Percentiles rank a stretch among this genome's conserved stretches.
phyloP scores from a whole-genome alignment of 164 flowering plant genomes.

The Echeveria elegans region DNA sequence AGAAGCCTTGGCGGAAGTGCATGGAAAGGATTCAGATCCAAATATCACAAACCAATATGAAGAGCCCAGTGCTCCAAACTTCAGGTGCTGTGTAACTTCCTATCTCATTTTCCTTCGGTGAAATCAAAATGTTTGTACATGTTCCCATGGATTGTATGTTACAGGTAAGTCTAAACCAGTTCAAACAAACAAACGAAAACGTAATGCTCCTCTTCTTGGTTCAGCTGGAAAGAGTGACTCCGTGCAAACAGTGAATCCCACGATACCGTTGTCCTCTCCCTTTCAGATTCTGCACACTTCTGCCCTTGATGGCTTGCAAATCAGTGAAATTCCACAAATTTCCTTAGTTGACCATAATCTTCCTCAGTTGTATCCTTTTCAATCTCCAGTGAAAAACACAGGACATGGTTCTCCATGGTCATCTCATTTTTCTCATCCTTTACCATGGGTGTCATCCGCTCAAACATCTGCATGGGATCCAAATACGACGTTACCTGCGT shows the following conservation, averaged over 20 bases:
- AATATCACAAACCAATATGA: slow-evolving; percentile 36
- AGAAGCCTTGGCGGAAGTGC: slow-evolving; percentile 56
- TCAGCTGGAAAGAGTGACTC: slow-evolving; percentile 39
- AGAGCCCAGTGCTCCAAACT: slow-evolving; percentile 44
- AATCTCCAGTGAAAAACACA: slow-evolving; percentile 48
- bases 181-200: slow-evolving; percentile 34
- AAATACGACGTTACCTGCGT: slow-evolving; percentile 32
- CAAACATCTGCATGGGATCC: slow-evolving; percentile 39
- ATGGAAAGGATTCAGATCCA: slow-evolving; percentile 50
- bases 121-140: neutral
- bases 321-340: slow-evolving; percentile 35
- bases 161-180: slow-evolving; percentile 46
- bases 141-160: slow-evolving; percentile 12
- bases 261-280: slow-evolving; percentile 69
- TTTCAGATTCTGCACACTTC: slow-evolving; percentile 67
- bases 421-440: slow-evolving; percentile 50
- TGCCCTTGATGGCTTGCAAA: slow-evolving; percentile 36
- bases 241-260: slow-evolving; percentile 30
- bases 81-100: slow-evolving; percentile 31
- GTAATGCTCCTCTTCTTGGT: slow-evolving; percentile 33
- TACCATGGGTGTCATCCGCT: slow-evolving; percentile 59
- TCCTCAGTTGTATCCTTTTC: slow-evolving; percentile 57
- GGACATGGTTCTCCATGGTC: slow-evolving; percentile 57
- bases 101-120: neutral
- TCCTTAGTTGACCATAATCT: slow-evolving; percentile 44